Conservation (phyloP, 2,329 filamentous ascomycete species). For the Diplodia mutila region DNA sequence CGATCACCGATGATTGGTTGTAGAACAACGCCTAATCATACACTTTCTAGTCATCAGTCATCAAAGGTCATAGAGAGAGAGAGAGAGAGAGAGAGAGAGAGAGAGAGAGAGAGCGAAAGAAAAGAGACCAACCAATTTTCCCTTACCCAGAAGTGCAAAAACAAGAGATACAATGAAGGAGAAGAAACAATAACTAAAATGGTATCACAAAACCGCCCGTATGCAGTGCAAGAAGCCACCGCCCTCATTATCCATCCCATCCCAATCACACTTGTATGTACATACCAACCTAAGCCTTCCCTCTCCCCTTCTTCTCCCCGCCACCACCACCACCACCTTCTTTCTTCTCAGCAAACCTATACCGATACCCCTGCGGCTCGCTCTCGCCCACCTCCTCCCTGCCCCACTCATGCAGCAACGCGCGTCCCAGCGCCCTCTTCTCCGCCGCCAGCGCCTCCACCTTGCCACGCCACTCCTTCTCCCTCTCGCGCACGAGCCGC, state of each 20-base stretch:
- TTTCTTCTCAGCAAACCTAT: constrained; percentile 32
- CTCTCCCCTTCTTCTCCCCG: background rate
- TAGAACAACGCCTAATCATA: background rate
- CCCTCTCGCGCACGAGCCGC: constrained; percentile 1
- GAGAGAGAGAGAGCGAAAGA: background rate
- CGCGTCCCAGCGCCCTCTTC: constrained; percentile 42
- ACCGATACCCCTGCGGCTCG: constrained; percentile 39
- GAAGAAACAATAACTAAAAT: background rate
- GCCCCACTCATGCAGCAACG: constrained; percentile 83
- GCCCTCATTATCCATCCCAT: background rate
- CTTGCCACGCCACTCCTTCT: constrained; percentile 19
- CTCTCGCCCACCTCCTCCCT: constrained; percentile 49
- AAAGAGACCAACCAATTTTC: background rate
- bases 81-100: background rate
- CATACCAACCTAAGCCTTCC: background rate
- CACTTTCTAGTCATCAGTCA: background rate
- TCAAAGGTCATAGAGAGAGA: background rate
- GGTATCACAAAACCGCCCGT: background rate
- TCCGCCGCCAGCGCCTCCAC: constrained; percentile 33
- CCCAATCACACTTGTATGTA: no score
- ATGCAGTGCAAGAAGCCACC: background rate
- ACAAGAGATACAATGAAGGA: background rate
- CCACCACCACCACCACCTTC: background rate
- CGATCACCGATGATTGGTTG: no score
- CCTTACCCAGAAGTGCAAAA: background rate